Evolutionary conservation across 2,329 filamentous ascomycete species (phyloP), one percentile per base, ranked within the genome.

Genomic region (Clarireedia homoeocarpa): DNA sequence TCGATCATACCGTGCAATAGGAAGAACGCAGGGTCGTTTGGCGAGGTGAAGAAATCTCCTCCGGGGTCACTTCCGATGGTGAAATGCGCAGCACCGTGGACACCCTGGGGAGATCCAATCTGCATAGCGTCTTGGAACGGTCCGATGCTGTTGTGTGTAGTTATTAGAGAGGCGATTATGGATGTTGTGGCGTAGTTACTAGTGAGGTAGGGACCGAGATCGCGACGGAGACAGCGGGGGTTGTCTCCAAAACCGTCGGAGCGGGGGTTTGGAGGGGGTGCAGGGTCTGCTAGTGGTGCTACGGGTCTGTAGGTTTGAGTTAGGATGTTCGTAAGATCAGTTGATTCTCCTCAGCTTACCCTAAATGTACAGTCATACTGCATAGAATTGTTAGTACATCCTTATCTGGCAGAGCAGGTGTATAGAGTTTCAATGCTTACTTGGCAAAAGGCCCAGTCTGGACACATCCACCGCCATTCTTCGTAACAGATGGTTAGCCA

Each of bases 381-480:
- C 6, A 42, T 17, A 20, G 30, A 34, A 1, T 34, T 34, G 10
- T 34, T 34, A 34, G 30, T 34, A 34, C 30, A 34, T 34, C 14
- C 14, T 5, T 34, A 34, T 12, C 30, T 34, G 10, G 30, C 30
- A 34, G 30, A 34, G 30, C 30, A 34, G 10, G 30, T 34, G 30
- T 34, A 34, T 34, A 34, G 30, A 34, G 30, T 34, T 42, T 42
- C 39, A 42, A 20, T 42, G 17, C 39, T 42, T 42, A 42, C 39
- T 76, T 67, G 53, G 62, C 69, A 66, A 78, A 76, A 1, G 75
- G 75, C 1, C 75, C 75, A 1, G 69, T 72, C 15, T 67, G 70
- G 4, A 83, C 71, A 62, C 79, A 82, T 2, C 80, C 80, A 44
- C 79, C 79, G 15, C 80, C 80, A 2, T 73, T 73, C 20, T 42